Evolutionary conservation across 2,329 filamentous ascomycete genomes (phyloP).

Genomic region (Phyllosticta paracitricarpa): DNA sequence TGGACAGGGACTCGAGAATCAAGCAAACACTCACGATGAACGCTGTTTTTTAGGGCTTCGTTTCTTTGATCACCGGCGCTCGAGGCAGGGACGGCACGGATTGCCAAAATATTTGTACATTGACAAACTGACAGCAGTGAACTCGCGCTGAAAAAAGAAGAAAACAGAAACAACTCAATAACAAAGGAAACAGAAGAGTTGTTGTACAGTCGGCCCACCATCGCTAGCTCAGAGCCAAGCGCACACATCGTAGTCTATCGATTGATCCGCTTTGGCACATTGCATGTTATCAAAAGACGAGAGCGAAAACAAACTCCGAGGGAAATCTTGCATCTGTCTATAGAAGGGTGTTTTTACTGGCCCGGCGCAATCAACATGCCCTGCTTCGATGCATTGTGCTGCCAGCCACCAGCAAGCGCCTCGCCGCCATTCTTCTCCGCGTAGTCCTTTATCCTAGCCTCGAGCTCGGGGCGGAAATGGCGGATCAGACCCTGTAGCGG

Average conservation of each 20-base stretch:
- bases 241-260: background rate
- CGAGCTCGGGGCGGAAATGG: conserved; percentile 93
- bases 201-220: background rate
- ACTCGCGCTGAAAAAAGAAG: background rate
- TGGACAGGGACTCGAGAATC: background rate
- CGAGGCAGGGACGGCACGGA: background rate
- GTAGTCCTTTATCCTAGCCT: conserved; percentile 79
- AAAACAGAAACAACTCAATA: background rate
- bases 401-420: conserved; percentile 80
- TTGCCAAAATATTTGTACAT: background rate
- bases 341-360: conserved; percentile 52
- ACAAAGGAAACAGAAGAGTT: background rate
- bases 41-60: background rate
- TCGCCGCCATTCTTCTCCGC: conserved; percentile 61
- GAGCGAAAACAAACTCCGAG: background rate
- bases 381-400: conserved; percentile 60
- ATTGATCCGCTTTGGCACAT: background rate
- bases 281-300: background rate
- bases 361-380: conserved; percentile 82
- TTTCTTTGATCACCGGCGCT: background rate
- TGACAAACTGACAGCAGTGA: background rate
- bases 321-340: background rate
- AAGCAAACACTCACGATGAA: background rate
- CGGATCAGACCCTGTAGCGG: conserved; percentile 96
- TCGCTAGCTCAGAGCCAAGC: background rate